Percentiles rank a stretch among this genome's conserved stretches.
These are phyloP conservation scores for Phylloporus sp. DNA, from an alignment of 768 basidiomycete species.

Conservation along the genomic window DNA sequence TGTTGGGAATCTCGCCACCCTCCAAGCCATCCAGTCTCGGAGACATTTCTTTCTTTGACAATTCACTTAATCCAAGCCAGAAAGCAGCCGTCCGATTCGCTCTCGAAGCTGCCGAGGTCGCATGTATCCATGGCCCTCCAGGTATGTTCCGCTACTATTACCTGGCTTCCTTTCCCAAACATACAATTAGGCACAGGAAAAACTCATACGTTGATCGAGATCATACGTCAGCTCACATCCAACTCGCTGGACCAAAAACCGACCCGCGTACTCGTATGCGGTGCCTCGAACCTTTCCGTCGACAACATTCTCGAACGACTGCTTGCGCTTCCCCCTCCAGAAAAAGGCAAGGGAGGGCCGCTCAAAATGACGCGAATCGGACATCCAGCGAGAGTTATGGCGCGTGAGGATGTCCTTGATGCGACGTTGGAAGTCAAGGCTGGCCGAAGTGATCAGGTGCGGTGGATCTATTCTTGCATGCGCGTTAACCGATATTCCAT, in stretches of 20 bases:
- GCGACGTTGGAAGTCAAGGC: conserved; percentile 73
- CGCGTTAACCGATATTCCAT: conserved; percentile 1
- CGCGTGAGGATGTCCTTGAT: conserved; percentile 60
- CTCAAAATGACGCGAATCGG: conserved; percentile 83
- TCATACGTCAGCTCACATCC: conserved; percentile 78
- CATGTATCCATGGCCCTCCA: conserved; percentile 97
- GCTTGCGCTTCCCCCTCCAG: conserved; percentile 51
- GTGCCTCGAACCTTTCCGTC: conserved; percentile 90
- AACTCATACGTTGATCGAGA: conserved; percentile 92
- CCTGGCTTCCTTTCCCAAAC: not conserved
- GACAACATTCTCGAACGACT: conserved; percentile 94
- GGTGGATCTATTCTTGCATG: not conserved
- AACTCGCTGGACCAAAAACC: conserved; percentile 42
- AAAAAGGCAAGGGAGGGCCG: conserved; percentile 39
- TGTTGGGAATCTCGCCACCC: conserved; percentile 61
- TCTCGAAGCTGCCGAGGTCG: conserved; percentile 76
- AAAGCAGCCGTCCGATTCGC: conserved; percentile 79
- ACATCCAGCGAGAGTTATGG: conserved; percentile 91
- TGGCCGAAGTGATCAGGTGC: conserved; percentile 64
- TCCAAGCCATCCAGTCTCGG: conserved; percentile 36
- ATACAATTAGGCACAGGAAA: conserved; percentile 73
- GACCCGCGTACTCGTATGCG: conserved; percentile 77
- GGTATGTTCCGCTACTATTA: conserved; percentile 52
- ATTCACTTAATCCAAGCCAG: conserved; percentile 77
- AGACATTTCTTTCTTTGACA: conserved; percentile 66